Evolutionary conservation across 305 asterid genomes (phyloP).

Genomic region (Fraxinus xanthoxyloides): DNA sequence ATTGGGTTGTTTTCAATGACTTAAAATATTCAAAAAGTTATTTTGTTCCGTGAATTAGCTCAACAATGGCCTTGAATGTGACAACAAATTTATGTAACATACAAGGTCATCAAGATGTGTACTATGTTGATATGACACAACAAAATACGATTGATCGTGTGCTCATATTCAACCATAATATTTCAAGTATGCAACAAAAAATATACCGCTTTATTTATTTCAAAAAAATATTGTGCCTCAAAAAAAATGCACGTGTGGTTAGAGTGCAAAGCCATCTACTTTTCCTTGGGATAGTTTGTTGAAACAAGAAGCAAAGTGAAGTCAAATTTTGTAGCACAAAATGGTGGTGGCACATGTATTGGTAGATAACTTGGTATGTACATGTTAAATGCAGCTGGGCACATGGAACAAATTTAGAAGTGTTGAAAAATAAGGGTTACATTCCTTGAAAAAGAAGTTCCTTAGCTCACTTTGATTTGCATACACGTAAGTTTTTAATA

Average conservation of each 20-base stretch:
- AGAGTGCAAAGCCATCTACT: background rate
- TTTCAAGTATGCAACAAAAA: too few species aligned
- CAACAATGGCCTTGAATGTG: too few species aligned
- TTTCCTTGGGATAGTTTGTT: background rate
- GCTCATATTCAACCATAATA: too few species aligned
- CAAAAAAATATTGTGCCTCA: background rate
- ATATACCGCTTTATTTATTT: too few species aligned
- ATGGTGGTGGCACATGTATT: background rate
- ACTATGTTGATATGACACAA: background rate
- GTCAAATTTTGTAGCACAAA: background rate
- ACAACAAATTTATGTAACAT: too few species aligned
- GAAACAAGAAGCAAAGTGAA: background rate
- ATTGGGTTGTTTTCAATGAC: too few species aligned
- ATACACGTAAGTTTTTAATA: background rate
- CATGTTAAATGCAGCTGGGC: background rate
- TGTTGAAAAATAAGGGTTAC: background rate
- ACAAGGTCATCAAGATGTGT: background rate
- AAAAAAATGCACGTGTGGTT: background rate
- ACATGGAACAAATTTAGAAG: background rate
- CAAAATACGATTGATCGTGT: too few species aligned
- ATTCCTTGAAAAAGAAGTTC: background rate
- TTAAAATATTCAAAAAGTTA: too few species aligned
- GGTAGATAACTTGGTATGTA: background rate
- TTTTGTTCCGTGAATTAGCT: too few species aligned
- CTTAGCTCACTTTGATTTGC: background rate